Percentiles rank a stretch among this genome's conserved stretches.
These are phyloP conservation scores for Yarrowia sp. DNA, from an alignment of 805 yeast genomes.

Conservation along the genomic window DNA sequence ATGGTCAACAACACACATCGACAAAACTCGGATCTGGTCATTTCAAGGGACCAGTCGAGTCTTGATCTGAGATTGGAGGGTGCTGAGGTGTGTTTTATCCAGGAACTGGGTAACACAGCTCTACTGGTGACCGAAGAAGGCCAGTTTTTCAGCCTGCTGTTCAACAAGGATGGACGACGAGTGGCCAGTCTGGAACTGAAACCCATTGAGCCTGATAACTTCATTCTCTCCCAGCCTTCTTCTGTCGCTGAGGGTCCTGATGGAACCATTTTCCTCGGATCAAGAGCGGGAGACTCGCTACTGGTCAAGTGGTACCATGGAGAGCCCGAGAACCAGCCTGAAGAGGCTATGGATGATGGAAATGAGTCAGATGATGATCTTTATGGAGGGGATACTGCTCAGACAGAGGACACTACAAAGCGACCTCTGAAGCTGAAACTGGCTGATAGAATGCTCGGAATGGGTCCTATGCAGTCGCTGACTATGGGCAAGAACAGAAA, in stretches of 20 bases:
- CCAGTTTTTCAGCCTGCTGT: constrained; percentile 42
- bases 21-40: constrained; percentile 42
- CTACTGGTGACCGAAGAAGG: constrained; percentile 48
- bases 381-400: not conserved
- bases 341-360: constrained; percentile 1
- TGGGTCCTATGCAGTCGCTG: constrained; percentile 73
- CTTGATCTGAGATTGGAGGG: constrained; percentile 58
- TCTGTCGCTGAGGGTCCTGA: constrained; percentile 5
- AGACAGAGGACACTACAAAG: not conserved
- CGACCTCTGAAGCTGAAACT: constrained; percentile 41
- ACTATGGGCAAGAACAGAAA: constrained; percentile 69
- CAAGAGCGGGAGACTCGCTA: constrained; percentile 17
- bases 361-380: constrained; percentile 22
- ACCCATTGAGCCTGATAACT: constrained; percentile 3
- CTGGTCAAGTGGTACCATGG: constrained; percentile 16
- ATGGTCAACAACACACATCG: constrained; percentile 58
- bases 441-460: constrained; percentile 55
- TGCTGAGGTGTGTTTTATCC: constrained; percentile 36
- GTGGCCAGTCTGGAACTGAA: constrained; percentile 30
- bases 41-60: constrained; percentile 47
- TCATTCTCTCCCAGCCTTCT: constrained; percentile 20
- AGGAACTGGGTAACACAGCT: constrained; percentile 35
- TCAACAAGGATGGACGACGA: constrained; percentile 43
- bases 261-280: constrained; percentile 6
- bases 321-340: not conserved